phyloP scores from a whole-genome alignment of 148 eudicot species.

The Pouteria glomerata region DNA sequence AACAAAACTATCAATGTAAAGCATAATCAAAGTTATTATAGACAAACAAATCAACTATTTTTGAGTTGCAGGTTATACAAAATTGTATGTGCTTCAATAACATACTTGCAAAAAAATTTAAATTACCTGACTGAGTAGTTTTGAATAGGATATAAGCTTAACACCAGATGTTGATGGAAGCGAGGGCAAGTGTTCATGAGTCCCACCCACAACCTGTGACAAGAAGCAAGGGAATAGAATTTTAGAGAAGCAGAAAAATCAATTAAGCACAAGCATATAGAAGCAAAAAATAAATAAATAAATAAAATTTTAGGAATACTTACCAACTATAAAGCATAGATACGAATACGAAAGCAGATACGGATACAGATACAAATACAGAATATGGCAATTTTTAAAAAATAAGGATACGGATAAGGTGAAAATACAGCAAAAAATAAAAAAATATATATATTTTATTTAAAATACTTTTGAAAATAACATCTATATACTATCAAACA shows the following conservation, averaged over 20 bases:
- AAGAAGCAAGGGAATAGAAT: not conserved
- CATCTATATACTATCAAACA: no score
- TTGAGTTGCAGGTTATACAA: not conserved
- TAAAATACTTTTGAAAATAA: no score
- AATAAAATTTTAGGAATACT: no score
- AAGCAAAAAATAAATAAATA: no score
- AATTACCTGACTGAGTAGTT: slow-evolving; percentile 63
- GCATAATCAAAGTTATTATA: not conserved
- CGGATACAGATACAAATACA: no score
- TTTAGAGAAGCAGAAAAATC: slow-evolving; percentile 3
- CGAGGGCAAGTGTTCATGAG: slow-evolving; percentile 85
- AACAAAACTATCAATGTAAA: not conserved
- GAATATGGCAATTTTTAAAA: no score
- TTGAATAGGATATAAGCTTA: slow-evolving; percentile 68
- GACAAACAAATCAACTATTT: not conserved
- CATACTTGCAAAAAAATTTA: not conserved
- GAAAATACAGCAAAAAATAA: no score
- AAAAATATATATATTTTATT: no score
- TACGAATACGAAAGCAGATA: no score
- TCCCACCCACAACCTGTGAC: slow-evolving; percentile 78
- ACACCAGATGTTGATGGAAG: slow-evolving; percentile 63
- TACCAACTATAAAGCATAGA: no score
- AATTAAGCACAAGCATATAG: not conserved
- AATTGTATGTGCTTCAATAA: not conserved
- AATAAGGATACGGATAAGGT: no score